Evolutionary conservation across 2,329 filamentous ascomycete species (phyloP), one percentile per base, ranked within the genome.

Genomic region (Neonectria hederae): DNA sequence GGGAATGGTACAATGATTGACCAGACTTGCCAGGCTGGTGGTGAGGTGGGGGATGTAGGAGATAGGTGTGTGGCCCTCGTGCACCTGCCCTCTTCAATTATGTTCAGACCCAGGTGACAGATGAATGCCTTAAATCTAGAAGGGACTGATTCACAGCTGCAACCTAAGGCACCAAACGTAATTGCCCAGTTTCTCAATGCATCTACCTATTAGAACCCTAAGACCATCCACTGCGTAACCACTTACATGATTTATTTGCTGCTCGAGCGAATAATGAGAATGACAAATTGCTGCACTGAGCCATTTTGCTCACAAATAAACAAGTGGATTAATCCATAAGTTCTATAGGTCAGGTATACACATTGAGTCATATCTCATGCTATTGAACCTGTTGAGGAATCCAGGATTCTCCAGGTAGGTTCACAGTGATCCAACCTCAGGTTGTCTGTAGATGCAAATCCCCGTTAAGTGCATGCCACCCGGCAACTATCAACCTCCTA

Each of bases 381-480:
- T 21, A 21, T 42, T 19, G 8, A 8, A 42, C 38, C n/a, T n/a
- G n/a, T 19, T 21, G 38, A 10, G 9, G 38, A 42, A 42, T 21
- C 38, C 11, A 21, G 8, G 6, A 19, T 19, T 21, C 38, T 11
- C 38, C n/a, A 11, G 38, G 38, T 21, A 42, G 38, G 38, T 11
- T n/a, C 38, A 11, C 35, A 17, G 32, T 17, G 14, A 38, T n/a
- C 38, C 9, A 19, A 21, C 38, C 7, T 32, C 26, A 35, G 4
- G 11, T 32, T 42, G 13, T 26, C 30, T 42, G 32, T 67, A 72
- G 17, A 24, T 62, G 53, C 49, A 70, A 60, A 19, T 13, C 56
- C 59, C 63, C 63, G 53, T 2, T 74, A 73, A 17, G 28, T 70
- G 72, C 70, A 75, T 65, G 62, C 38, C 19, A 51, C 65, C 65